These are phyloP conservation scores for Stenogyne calaminthoides DNA, from an alignment of 305 asterid genomes.

Conservation along the genomic window DNA sequence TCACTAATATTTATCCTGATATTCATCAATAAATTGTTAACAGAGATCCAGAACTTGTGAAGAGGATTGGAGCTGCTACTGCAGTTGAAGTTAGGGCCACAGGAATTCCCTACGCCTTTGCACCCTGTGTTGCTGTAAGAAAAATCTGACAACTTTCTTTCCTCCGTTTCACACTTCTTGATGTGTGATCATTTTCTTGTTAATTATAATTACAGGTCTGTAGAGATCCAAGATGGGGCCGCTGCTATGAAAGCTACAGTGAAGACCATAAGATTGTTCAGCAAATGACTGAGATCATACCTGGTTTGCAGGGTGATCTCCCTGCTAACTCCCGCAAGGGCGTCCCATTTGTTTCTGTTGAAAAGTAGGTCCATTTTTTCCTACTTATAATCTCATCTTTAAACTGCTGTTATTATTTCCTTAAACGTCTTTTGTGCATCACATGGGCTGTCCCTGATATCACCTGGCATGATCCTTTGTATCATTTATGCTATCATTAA, in stretches of 20 bases:
- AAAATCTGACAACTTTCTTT: not conserved
- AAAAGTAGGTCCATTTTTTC: slow-evolving; percentile 34
- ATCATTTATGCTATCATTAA: not conserved
- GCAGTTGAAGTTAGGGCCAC: slow-evolving; percentile 91
- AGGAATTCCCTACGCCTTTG: slow-evolving; percentile 76
- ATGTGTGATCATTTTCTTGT: not conserved
- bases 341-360: slow-evolving; percentile 43
- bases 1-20: not conserved
- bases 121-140: slow-evolving; percentile 91
- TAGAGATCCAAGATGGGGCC: slow-evolving; percentile 73
- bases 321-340: slow-evolving; percentile 44
- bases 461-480: not conserved
- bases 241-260: slow-evolving; percentile 65
- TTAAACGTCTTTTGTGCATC: not conserved
- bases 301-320: slow-evolving; percentile 68
- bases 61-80: slow-evolving; percentile 83
- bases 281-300: slow-evolving; percentile 60
- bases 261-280: slow-evolving; percentile 64
- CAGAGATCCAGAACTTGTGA: slow-evolving; percentile 77
- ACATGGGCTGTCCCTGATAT: slow-evolving; percentile 14
- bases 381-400: not conserved
- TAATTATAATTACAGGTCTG: slow-evolving; percentile 51
- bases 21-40: not conserved
- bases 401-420: not conserved
- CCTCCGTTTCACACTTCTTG: not conserved